Base-by-base conservation (phyloP, 1,284 basidiomycete genomes). In the Apiotrichum brassicae region DNA sequence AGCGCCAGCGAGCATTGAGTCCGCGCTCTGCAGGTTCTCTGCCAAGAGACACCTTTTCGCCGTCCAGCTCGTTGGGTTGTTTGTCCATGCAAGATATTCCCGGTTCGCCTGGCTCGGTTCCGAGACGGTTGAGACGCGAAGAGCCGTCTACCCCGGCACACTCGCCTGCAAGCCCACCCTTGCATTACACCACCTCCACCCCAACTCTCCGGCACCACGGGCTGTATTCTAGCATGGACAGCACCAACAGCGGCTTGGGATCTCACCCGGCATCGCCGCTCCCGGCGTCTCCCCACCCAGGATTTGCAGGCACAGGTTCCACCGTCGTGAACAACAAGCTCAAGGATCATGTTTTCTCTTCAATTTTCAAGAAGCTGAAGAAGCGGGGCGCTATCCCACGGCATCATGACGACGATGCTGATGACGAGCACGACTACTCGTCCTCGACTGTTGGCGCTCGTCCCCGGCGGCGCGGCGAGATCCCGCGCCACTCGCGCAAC, bases 311-410 rank as follows among this genome's bases (percentile, higher is more conserved):
- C 3, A 87, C 83, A 1, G 92, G 92, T 1, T 89, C 87, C 14
- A 95, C 92, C 2, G 81, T 84, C 39, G 91, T 95, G 49, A 95
- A 97, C 70, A 89, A 86, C 36, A 87, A 82, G 68, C 76, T 97
- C 51, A 92, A 91, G 72, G 90, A 95, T 64, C 89, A 93, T 59
- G 87, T 97, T 39, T 92, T 97, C 67, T 85, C 82, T 48, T 86
- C 86, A 13, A 82, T 95, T 26, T 75, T 95, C 52, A 79, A 83
- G 26, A 79, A 84, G 30, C 59, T 63, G 32, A 68, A 64, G 56
- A 68, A 63, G 55, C 61, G 63, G 22, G 60, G 59, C 1, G 18
- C 26, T 3, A 8, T 57, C n/a, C 51, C 30, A 16, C 47, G 61
- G 33, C 43, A 43, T 22, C 55, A 60, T 38, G 61, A 62, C 37